Conservation (phyloP, 345 rosid genomes). For the Melaleuca quinquenervia region DNA sequence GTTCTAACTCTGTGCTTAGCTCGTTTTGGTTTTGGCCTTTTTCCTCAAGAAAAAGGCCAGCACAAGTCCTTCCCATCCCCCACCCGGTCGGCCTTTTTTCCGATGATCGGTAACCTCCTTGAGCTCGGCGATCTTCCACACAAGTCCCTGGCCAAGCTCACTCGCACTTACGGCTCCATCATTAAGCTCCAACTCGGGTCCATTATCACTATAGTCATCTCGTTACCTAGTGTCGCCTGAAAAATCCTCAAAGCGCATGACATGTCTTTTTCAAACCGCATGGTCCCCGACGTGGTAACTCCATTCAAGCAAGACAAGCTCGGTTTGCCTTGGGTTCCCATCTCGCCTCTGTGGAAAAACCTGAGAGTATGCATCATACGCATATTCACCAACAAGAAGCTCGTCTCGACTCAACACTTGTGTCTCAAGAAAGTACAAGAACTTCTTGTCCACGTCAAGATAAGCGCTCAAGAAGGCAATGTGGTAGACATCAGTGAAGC, state of each 20-base stretch:
- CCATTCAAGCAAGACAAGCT: background rate
- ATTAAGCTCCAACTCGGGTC: constrained; percentile 8
- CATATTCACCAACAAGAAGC: constrained; percentile 1
- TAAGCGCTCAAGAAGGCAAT: constrained; percentile 10
- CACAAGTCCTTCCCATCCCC: background rate
- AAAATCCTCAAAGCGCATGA: constrained; percentile 13
- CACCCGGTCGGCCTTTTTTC: constrained; percentile 13
- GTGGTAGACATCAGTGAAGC: constrained; percentile 26
- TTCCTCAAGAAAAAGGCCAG: background rate
- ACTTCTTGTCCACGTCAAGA: constrained; percentile 7
- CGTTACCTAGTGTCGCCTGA: constrained; percentile 1
- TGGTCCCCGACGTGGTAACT: background rate
- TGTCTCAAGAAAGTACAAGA: background rate
- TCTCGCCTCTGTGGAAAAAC: constrained; percentile 1
- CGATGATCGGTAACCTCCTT: constrained; percentile 12
- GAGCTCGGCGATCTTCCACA: constrained; percentile 6
- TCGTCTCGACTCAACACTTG: constrained; percentile 2
- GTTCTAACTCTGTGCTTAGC: background rate
- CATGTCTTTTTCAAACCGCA: background rate
- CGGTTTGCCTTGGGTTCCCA: background rate
- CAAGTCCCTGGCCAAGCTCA: constrained; percentile 2
- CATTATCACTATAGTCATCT: constrained; percentile 1
- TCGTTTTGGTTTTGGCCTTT: background rate
- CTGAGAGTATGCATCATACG: constrained; percentile 4
- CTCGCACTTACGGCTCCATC: constrained; percentile 10